These are phyloP conservation scores for Candida insectorum DNA, from an alignment of 805 yeast genomes.

Conservation along the genomic window DNA sequence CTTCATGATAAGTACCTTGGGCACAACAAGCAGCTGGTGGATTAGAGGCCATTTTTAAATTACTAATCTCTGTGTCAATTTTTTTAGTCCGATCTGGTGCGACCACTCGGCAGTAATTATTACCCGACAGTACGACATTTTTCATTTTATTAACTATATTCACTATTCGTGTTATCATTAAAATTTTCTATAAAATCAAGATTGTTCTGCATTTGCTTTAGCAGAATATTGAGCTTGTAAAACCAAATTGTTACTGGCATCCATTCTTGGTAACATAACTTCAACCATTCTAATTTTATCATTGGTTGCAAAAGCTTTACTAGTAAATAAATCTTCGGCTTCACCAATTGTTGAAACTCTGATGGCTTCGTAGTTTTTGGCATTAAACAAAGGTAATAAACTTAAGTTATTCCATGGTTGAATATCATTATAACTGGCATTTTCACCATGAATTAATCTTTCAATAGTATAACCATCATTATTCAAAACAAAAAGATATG, in stretches of 20 bases:
- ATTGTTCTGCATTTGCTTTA: slow-evolving; percentile 20
- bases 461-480: slow-evolving; percentile 76
- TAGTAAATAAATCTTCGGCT: slow-evolving; percentile 47
- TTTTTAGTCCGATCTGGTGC: too few relatives aligned
- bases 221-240: slow-evolving; percentile 35
- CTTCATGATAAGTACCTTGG: slow-evolving; percentile 44
- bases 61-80: too few relatives aligned
- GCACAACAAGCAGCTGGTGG: slow-evolving; percentile 52
- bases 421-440: slow-evolving; percentile 62
- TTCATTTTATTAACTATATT: too few relatives aligned
- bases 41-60: slow-evolving; percentile 41
- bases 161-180: too few relatives aligned
- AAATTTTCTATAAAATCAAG: too few relatives aligned
- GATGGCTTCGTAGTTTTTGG: slow-evolving; percentile 50
- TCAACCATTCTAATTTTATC: slow-evolving; percentile 64
- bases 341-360: slow-evolving; percentile 58
- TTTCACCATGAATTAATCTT: slow-evolving; percentile 67
- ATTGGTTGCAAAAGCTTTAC: slow-evolving; percentile 48
- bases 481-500: slow-evolving; percentile 67
- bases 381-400: slow-evolving; percentile 58
- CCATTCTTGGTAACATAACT: slow-evolving; percentile 65
- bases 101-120: too few relatives aligned
- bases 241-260: slow-evolving; percentile 62
- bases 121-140: too few relatives aligned
- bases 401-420: slow-evolving; percentile 67